Evolutionary conservation across 129 eudicot genomes (phyloP).

Genomic region (Artemisia annua): DNA sequence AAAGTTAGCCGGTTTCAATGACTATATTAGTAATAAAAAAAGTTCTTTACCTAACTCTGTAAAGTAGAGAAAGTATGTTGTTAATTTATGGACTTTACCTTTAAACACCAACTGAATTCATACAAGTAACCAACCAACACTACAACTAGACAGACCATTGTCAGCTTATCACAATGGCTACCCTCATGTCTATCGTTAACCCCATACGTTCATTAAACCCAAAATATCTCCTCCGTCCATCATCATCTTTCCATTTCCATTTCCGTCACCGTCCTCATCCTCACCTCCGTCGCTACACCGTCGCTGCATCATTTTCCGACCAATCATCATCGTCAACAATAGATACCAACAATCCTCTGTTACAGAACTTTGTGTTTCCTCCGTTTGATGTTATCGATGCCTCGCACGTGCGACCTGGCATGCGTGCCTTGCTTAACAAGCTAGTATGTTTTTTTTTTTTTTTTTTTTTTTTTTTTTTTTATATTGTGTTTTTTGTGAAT

Average conservation of each 20-base stretch:
- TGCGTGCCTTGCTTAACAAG: conserved; percentile 75
- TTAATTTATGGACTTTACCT: too few relatives aligned
- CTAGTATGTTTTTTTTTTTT: conserved; percentile 70
- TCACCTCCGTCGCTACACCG: background rate
- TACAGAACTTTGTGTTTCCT: conserved; percentile 79
- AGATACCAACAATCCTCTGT: conserved; percentile 53
- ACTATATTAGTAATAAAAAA: too few relatives aligned
- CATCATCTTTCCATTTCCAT: background rate
- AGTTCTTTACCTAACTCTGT: too few relatives aligned
- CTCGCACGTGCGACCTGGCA: conserved; percentile 84
- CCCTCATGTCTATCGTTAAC: background rate
- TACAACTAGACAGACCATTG: too few relatives aligned
- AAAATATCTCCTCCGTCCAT: background rate
- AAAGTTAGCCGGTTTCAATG: too few relatives aligned
- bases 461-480: too few relatives aligned
- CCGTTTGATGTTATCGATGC: conserved; percentile 80
- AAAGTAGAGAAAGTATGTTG: too few relatives aligned
- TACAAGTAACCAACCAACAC: background rate
- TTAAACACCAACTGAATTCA: background rate
- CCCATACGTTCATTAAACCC: background rate
- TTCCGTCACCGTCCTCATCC: conserved; percentile 2
- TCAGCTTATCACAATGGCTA: background rate
- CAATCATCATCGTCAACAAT: background rate
- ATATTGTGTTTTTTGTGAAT: too few relatives aligned
- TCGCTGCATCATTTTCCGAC: background rate